phyloP scores from a whole-genome alignment of 202 grass and related monocot genomes.

The Alloteropsis angusta region DNA sequence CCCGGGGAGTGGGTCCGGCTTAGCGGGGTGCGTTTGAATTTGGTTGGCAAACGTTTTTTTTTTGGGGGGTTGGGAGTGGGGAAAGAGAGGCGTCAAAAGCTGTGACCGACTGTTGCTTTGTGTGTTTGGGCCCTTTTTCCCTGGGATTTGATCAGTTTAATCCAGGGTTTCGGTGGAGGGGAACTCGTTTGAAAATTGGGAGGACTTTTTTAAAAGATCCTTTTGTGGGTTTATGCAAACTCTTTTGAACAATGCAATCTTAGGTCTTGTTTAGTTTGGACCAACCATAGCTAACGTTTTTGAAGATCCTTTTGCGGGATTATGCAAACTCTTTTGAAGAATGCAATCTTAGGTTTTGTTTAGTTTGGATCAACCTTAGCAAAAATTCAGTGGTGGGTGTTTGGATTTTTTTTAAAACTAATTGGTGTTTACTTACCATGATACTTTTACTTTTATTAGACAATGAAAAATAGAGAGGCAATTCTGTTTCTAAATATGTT shows the following conservation, averaged over 20 bases:
- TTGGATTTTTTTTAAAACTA: too few species aligned
- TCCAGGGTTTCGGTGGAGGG: neutral
- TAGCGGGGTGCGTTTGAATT: constrained; percentile 13
- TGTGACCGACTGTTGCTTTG: constrained; percentile 1
- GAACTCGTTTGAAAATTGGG: constrained; percentile 15
- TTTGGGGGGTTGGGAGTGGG: neutral
- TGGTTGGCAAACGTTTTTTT: neutral
- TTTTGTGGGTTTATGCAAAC: neutral
- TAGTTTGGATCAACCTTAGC: too few species aligned
- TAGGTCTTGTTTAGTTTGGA: too few species aligned
- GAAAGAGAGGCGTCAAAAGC: constrained; percentile 13
- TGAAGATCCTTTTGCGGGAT: too few species aligned
- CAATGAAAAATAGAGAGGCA: too few species aligned
- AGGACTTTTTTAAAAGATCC: neutral
- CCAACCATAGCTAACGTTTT: too few species aligned
- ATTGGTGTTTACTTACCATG: too few species aligned
- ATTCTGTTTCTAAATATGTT: too few species aligned
- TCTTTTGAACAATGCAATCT: neutral
- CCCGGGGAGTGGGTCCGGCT: neutral
- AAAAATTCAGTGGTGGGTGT: too few species aligned
- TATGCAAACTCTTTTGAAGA: too few species aligned
- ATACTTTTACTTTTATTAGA: too few species aligned
- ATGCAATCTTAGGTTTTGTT: too few species aligned
- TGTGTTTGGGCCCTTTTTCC: neutral
- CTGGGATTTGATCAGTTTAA: neutral